Evolutionary conservation across 2,329 filamentous ascomycete genomes (phyloP).

Genomic region (Lasiodiplodia sp.): DNA sequence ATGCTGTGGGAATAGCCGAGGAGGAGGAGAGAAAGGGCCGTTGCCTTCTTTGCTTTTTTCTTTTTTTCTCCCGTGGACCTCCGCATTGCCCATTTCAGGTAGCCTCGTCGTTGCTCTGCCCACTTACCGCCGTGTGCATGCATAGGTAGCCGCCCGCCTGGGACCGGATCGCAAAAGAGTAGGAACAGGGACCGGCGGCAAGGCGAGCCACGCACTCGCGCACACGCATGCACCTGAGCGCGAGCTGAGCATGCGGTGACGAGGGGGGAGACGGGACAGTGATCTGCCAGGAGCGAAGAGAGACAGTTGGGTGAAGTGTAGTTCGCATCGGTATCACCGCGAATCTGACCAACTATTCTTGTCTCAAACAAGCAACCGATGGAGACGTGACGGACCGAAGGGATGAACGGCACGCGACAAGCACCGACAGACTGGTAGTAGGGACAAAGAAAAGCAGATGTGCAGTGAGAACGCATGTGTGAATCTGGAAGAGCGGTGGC

Average conservation of each 20-base stretch:
- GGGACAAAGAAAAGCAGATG: not conserved
- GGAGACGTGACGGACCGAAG: too few species aligned
- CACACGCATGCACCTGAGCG: not conserved
- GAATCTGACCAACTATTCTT: too few species aligned
- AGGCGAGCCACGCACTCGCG: not conserved
- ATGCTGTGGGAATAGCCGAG: not conserved
- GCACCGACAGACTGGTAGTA: not conserved
- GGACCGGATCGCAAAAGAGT: too few species aligned
- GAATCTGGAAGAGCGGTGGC: too few species aligned
- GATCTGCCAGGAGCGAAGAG: not conserved
- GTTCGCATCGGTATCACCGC: too few species aligned
- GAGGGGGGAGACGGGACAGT: not conserved
- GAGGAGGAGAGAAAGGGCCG: too few species aligned
- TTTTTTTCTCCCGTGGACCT: not conserved
- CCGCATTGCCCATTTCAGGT: not conserved
- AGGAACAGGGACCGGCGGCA: too few species aligned
- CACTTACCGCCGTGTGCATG: not conserved
- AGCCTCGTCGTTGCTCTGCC: not conserved
- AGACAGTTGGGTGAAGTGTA: not conserved
- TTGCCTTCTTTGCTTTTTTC: not conserved
- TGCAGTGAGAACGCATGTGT: too few species aligned
- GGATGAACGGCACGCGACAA: not conserved
- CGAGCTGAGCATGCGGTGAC: too few species aligned
- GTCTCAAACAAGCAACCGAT: too few species aligned
- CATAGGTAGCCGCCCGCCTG: too few species aligned